These are phyloP conservation scores for Suillus fuscotomentosus DNA, from an alignment of 768 basidiomycete species.

Conservation along the genomic window DNA sequence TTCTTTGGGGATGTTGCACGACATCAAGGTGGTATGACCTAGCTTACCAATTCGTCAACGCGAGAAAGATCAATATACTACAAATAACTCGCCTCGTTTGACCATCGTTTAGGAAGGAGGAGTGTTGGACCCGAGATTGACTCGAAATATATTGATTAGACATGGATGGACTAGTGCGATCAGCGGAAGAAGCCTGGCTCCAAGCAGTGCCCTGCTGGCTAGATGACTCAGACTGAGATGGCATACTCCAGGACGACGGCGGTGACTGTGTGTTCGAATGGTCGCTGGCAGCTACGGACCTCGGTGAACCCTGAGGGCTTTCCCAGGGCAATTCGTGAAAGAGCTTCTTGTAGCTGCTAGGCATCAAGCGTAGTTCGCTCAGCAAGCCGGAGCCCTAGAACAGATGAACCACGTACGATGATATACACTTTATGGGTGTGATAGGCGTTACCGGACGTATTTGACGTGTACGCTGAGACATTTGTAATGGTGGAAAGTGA, in stretches of 20 bases:
- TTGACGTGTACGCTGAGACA: slow-evolving; percentile 26
- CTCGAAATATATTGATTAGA: slow-evolving; percentile 35
- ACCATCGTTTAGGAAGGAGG: slow-evolving; percentile 55
- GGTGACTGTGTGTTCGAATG: slow-evolving; percentile 49
- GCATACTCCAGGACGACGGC: slow-evolving; percentile 41
- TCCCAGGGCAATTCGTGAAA: slow-evolving; percentile 31
- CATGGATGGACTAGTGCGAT: slow-evolving; percentile 33
- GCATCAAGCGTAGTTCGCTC: slow-evolving; percentile 8
- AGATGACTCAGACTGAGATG: slow-evolving; percentile 34
- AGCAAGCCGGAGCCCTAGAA: slow-evolving; percentile 9
- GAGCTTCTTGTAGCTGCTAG: slow-evolving; percentile 31
- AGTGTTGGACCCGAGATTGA: slow-evolving; percentile 55
- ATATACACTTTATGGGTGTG: slow-evolving; percentile 32
- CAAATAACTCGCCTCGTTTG: slow-evolving; percentile 47
- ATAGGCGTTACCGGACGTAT: slow-evolving; percentile 35
- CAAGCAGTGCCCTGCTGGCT: slow-evolving; percentile 24
- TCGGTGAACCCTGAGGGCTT: slow-evolving; percentile 28
- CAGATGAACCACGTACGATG: slow-evolving; percentile 26
- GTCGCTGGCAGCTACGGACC: slow-evolving; percentile 39
- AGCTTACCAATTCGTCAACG: slow-evolving; percentile 18
- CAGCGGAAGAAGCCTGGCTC: slow-evolving; percentile 24
- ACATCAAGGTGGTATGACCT: slow-evolving; percentile 81
- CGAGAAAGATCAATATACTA: slow-evolving; percentile 10
- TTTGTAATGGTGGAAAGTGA: slow-evolving; percentile 12
- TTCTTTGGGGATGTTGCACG: slow-evolving; percentile 78